Conservation (phyloP, 805 yeast species). For the Teunomyces cretensis region DNA sequence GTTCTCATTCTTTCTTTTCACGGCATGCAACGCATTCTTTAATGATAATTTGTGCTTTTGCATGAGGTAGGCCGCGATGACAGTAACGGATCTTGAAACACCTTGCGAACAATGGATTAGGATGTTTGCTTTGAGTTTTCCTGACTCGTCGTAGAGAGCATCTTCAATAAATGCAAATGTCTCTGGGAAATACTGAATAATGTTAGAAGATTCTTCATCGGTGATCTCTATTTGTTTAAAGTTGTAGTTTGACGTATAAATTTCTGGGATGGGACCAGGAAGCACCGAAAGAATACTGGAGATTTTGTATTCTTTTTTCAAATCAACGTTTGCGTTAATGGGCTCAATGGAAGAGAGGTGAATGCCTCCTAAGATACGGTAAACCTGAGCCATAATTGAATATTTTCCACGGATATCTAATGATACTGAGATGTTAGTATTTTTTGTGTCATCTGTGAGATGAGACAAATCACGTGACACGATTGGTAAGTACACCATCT, state of each 20-base stretch:
- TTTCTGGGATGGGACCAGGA: slow-evolving; percentile 59
- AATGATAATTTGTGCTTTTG: slow-evolving; percentile 52
- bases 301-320: slow-evolving; percentile 53
- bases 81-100: slow-evolving; percentile 47
- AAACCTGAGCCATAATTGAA: slow-evolving; percentile 19
- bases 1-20: slow-evolving; percentile 58
- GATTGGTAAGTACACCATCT: too few relatives aligned
- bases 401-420: too few relatives aligned
- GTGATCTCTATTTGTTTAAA: slow-evolving; percentile 66
- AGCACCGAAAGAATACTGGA: slow-evolving; percentile 73
- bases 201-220: slow-evolving; percentile 68
- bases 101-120: slow-evolving; percentile 48
- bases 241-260: slow-evolving; percentile 46
- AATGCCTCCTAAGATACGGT: slow-evolving; percentile 75
- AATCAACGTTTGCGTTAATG: slow-evolving; percentile 50
- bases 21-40: slow-evolving; percentile 70
- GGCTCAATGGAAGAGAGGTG: slow-evolving; percentile 76
- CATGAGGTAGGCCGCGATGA: slow-evolving; percentile 51
- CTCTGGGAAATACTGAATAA: slow-evolving; percentile 60
- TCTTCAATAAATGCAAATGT: slow-evolving; percentile 65
- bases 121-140: slow-evolving; percentile 31
- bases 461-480: not conserved
- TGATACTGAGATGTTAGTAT: too few relatives aligned
- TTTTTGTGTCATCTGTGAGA: not conserved
- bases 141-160: slow-evolving; percentile 48